Percentiles rank a stretch among this genome's conserved stretches.
Conservation (phyloP, 179 eudicot species). For the Spinacia oleracea region DNA sequence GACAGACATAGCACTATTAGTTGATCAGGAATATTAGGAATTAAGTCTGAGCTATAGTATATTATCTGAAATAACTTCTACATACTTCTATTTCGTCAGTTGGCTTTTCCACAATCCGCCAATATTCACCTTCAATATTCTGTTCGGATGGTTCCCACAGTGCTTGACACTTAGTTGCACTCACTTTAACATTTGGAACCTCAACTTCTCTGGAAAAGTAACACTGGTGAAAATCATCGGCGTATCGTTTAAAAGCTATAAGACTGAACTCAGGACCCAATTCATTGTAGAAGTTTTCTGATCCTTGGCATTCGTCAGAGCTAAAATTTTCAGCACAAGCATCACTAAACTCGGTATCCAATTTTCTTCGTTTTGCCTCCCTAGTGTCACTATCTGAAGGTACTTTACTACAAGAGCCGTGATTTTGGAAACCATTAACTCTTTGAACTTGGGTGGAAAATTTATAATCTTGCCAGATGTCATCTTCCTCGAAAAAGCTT, state of each 20-base stretch:
- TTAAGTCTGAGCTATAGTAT: not conserved
- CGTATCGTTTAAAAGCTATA: slow-evolving; percentile 60
- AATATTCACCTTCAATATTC: slow-evolving; percentile 76
- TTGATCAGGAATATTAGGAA: slow-evolving; percentile 4
- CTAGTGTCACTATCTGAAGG: slow-evolving; percentile 29
- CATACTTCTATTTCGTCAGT: slow-evolving; percentile 76
- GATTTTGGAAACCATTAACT: slow-evolving; percentile 43
- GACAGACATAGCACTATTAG: slow-evolving; percentile 18
- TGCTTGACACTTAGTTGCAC: slow-evolving; percentile 18
- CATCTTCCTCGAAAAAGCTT: slow-evolving; percentile 47
- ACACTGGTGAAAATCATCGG: slow-evolving; percentile 58
- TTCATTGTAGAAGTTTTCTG: slow-evolving; percentile 37
- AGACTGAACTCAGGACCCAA: slow-evolving; percentile 57
- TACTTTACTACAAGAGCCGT: slow-evolving; percentile 31
- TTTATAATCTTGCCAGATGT: slow-evolving; percentile 42
- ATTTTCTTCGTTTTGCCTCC: slow-evolving; percentile 41
- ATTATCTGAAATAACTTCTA: slow-evolving; percentile 19
- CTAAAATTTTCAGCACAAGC: slow-evolving; percentile 30
- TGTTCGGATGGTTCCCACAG: slow-evolving; percentile 45
- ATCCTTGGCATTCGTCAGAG: slow-evolving; percentile 24
- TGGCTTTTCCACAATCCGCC: slow-evolving; percentile 75
- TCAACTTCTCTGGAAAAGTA: slow-evolving; percentile 46
- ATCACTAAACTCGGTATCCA: slow-evolving; percentile 33
- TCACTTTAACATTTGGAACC: slow-evolving; percentile 23
- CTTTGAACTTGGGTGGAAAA: slow-evolving; percentile 53